Percentiles rank a stretch among this genome's conserved stretches.
These are phyloP conservation scores for Kwoniella sp. DNA, from an alignment of 768 basidiomycete species.

Conservation along the genomic window DNA sequence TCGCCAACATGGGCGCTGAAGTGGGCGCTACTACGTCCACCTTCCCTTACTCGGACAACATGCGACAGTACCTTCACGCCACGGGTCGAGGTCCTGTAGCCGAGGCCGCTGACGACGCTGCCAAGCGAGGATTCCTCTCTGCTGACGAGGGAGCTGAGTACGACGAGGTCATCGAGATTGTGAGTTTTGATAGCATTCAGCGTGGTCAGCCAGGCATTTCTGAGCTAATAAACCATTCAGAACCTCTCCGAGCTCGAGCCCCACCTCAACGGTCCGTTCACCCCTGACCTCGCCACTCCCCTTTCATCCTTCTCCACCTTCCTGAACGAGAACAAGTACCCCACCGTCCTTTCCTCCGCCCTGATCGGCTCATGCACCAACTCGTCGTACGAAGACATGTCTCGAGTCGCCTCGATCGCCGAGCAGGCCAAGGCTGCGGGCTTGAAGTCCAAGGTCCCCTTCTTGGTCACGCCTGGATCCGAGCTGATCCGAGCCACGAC, in stretches of 20 bases:
- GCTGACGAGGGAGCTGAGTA: constrained; percentile 88
- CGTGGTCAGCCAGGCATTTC: background rate
- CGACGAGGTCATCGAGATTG: constrained; percentile 90
- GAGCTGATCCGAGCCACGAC: constrained; percentile 97
- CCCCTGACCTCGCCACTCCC: constrained; percentile 91
- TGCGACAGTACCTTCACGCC: constrained; percentile 83
- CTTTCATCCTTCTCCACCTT: constrained; percentile 79
- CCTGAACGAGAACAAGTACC: constrained; percentile 82
- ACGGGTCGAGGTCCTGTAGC: constrained; percentile 86
- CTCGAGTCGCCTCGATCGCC: constrained; percentile 85
- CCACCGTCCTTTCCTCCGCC: constrained; percentile 78
- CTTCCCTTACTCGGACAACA: constrained; percentile 88
- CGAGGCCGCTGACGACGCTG: constrained; percentile 76
- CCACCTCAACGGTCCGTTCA: constrained; percentile 93
- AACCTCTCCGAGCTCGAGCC: constrained; percentile 85
- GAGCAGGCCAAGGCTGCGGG: constrained; percentile 81
- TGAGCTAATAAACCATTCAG: constrained; percentile 50
- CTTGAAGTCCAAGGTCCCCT: constrained; percentile 61
- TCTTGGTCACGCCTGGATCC: constrained; percentile 53
- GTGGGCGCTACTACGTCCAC: constrained; percentile 99
- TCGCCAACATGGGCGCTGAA: constrained; percentile 99
- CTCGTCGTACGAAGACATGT: constrained; percentile 86
- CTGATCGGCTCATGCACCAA: constrained; percentile 99
- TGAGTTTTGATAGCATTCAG: constrained; percentile 51
- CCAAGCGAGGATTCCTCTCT: constrained; percentile 66